These are phyloP conservation scores for Metroxylon sagu DNA, from an alignment of 176 grass and related monocot species.

Conservation along the genomic window DNA sequence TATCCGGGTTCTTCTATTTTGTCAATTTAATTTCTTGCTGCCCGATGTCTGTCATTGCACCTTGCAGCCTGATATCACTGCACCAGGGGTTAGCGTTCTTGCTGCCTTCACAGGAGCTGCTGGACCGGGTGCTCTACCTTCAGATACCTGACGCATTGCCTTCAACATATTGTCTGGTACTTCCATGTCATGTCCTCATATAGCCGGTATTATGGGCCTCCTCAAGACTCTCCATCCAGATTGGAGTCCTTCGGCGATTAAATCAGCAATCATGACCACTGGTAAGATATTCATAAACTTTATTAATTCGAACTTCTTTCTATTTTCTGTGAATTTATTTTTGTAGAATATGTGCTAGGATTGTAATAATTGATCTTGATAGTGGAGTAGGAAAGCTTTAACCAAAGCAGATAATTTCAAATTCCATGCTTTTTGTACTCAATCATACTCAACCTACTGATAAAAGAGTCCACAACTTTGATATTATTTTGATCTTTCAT, in stretches of 20 bases:
- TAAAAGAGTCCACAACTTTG: too few relatives aligned
- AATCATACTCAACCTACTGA: too few relatives aligned
- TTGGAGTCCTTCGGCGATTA: conserved; percentile 63
- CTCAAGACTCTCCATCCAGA: conserved; percentile 48
- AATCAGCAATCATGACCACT: conserved; percentile 70
- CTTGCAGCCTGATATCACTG: conserved; percentile 54
- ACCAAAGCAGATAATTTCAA: too few relatives aligned
- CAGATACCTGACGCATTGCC: conserved; percentile 33
- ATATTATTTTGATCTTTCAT: too few relatives aligned
- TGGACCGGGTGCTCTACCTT: conserved; percentile 8
- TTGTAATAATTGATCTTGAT: too few relatives aligned
- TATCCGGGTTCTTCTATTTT: background rate
- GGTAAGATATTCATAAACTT: conserved; percentile 17
- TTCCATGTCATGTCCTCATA: conserved; percentile 80
- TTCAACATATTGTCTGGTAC: conserved; percentile 49
- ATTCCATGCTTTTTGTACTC: too few relatives aligned
- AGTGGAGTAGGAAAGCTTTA: too few relatives aligned
- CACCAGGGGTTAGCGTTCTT: conserved; percentile 44
- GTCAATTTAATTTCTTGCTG: background rate
- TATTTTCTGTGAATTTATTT: too few relatives aligned
- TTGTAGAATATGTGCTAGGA: too few relatives aligned
- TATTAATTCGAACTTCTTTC: too few relatives aligned
- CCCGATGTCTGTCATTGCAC: background rate
- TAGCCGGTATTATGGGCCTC: conserved; percentile 45
- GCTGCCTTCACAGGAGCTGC: conserved; percentile 32